phyloP scores from a whole-genome alignment of 768 basidiomycete genomes.

The Mycena sanguinolenta region DNA sequence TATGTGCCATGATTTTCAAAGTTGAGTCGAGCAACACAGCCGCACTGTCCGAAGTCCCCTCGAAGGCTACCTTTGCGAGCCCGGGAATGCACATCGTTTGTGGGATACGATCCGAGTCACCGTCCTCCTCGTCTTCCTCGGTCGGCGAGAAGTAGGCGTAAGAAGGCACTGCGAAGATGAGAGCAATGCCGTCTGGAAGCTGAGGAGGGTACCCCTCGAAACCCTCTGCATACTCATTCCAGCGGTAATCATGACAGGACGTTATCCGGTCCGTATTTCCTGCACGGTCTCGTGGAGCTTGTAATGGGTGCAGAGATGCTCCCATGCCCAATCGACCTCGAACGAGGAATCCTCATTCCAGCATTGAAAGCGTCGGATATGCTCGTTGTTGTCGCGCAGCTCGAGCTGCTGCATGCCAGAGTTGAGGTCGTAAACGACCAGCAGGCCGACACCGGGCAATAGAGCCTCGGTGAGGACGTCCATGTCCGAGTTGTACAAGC shows the following conservation, averaged over 20 bases:
- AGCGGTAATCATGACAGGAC: background rate
- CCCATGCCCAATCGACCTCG: conserved; percentile 1
- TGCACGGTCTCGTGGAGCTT: conserved; percentile 19
- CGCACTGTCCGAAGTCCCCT: background rate
- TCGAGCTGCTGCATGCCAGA: background rate
- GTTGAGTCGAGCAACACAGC: background rate
- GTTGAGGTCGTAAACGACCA: background rate
- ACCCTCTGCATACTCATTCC: background rate
- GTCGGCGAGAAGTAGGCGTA: background rate
- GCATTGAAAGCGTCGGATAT: background rate
- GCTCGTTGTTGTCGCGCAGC: background rate
- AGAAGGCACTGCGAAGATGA: background rate
- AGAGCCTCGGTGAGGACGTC: background rate
- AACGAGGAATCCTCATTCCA: conserved; percentile 10
- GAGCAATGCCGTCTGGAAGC: background rate
- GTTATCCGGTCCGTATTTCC: conserved; percentile 1
- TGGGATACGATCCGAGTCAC: background rate
- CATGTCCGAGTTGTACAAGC: background rate
- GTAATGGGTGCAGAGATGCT: background rate
- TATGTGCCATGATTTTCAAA: background rate
- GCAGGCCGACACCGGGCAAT: conserved; percentile 1
- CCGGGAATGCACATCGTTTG: background rate
- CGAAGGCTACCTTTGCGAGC: conserved; percentile 1
- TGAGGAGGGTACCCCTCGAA: conserved; percentile 1
- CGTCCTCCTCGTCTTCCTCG: background rate